Conservation (phyloP, 2,329 filamentous ascomycete species). For the Claviceps lovelessii region DNA sequence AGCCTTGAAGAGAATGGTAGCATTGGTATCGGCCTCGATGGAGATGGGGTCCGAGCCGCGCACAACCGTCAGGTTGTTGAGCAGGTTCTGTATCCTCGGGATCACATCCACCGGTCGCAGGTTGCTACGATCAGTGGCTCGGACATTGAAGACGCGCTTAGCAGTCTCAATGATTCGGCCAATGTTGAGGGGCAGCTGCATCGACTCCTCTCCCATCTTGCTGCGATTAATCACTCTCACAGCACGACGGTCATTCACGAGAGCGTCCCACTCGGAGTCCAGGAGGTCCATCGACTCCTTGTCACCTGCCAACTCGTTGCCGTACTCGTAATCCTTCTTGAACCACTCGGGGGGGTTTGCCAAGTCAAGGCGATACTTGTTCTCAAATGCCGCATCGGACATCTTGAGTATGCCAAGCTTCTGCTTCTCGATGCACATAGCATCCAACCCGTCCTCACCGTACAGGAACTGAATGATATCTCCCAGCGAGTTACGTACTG, state of each 20-base stretch:
- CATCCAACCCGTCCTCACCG: constrained; percentile 92
- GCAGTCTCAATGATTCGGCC: constrained; percentile 81
- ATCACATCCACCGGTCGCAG: constrained; percentile 80
- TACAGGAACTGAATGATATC: constrained; percentile 97
- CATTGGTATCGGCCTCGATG: constrained; percentile 70
- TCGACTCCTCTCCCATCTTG: constrained; percentile 65
- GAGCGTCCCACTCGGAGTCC: constrained; percentile 73
- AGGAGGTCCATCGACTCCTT: constrained; percentile 74
- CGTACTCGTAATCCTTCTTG: constrained; percentile 49
- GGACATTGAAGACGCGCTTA: constrained; percentile 80
- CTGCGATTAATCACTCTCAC: constrained; percentile 54
- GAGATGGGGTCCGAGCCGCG: constrained; percentile 75
- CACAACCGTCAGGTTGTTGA: constrained; percentile 70
- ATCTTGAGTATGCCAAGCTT: constrained; percentile 73
- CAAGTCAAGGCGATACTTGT: constrained; percentile 72
- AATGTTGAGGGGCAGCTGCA: constrained; percentile 88
- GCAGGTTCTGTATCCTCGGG: constrained; percentile 57
- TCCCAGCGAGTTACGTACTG: constrained; percentile 88
- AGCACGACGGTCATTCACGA: constrained; percentile 59
- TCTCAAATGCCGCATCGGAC: constrained; percentile 62
- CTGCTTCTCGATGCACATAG: constrained; percentile 85
- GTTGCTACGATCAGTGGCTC: constrained; percentile 73
- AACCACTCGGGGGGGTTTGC: constrained; percentile 46
- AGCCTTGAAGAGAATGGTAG: constrained; percentile 84
- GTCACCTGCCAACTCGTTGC: constrained; percentile 74